Percentiles rank a stretch among this genome's conserved stretches.
These are phyloP conservation scores for Orbilia ellipsospora DNA, from an alignment of 2,329 filamentous ascomycete species.

Conservation along the genomic window DNA sequence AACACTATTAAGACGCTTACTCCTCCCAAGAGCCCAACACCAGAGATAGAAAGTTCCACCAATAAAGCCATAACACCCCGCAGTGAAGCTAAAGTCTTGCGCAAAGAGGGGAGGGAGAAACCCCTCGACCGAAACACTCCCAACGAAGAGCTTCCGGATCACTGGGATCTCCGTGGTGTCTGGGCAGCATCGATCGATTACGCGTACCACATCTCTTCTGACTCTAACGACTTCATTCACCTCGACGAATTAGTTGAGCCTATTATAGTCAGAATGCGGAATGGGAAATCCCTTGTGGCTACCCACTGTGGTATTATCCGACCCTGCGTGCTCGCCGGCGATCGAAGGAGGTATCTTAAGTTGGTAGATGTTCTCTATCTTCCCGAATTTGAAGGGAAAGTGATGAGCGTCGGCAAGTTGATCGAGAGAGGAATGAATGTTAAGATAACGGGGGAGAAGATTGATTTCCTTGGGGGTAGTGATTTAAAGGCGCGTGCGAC, in stretches of 20 bases:
- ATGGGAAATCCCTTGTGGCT: conserved; percentile 24
- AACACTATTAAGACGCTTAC: background rate
- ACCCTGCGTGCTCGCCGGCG: conserved; percentile 3
- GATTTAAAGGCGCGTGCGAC: conserved; percentile 25
- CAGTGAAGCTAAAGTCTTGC: conserved; percentile 24
- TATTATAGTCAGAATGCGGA: conserved; percentile 14
- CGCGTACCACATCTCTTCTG: conserved; percentile 26
- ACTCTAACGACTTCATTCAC: conserved; percentile 32
- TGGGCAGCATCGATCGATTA: conserved; percentile 39
- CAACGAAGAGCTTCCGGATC: background rate
- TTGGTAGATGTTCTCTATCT: conserved; percentile 22
- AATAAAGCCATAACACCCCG: conserved; percentile 24
- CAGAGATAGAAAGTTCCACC: conserved; percentile 25
- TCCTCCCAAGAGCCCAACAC: background rate
- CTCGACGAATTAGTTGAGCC: conserved; percentile 18
- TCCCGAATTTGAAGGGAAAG: conserved; percentile 34
- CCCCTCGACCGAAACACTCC: conserved; percentile 6
- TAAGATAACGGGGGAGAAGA: background rate
- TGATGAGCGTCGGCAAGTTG: conserved; percentile 13
- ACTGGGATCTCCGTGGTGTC: conserved; percentile 17
- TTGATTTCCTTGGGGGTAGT: conserved; percentile 8
- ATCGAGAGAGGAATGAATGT: conserved; percentile 6
- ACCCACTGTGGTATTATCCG: conserved; percentile 10
- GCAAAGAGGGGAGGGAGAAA: conserved; percentile 25
- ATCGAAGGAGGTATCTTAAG: background rate